phyloP scores from a whole-genome alignment of 768 basidiomycete species.

The Mycena rosella region DNA sequence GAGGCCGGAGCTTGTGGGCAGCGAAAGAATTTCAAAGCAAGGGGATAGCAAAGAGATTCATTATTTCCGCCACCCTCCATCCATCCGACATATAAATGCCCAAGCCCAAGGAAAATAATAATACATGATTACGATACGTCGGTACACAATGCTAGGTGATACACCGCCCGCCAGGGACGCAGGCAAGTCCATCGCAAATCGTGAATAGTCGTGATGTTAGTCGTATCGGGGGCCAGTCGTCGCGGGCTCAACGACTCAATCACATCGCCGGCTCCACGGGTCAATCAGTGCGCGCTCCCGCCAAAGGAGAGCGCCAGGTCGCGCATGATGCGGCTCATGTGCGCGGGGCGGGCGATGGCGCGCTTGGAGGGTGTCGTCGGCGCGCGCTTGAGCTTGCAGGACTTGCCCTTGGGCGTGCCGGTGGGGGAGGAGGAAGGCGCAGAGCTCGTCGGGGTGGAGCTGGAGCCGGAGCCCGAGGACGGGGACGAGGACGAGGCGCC shows the following conservation, averaged over 20 bases:
- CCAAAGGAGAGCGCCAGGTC: conserved; percentile 38
- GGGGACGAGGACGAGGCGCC: background rate
- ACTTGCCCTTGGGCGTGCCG: conserved; percentile 7
- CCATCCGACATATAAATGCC: no score
- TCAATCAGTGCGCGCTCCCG: conserved; percentile 24
- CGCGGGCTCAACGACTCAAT: no score
- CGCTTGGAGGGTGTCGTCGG: conserved; percentile 14
- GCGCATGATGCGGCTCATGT: conserved; percentile 52
- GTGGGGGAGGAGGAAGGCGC: background rate
- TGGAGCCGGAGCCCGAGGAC: background rate
- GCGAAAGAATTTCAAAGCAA: no score
- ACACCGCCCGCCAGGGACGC: conserved; percentile 13
- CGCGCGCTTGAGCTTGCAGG: conserved; percentile 32
- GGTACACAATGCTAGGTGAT: conserved; percentile 1
- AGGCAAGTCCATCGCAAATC: no score
- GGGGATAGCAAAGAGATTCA: no score
- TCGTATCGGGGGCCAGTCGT: no score
- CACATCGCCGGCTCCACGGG: no score
- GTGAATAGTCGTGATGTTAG: conserved; percentile 8
- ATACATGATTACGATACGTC: conserved; percentile 7
- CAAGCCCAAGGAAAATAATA: background rate
- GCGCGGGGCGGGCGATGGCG: conserved; percentile 39
- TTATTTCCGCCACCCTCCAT: no score
- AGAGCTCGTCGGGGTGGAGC: background rate
- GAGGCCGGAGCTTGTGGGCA: no score